phyloP scores from a whole-genome alignment of 83 land plant genomes.

The Thuja plicata region DNA sequence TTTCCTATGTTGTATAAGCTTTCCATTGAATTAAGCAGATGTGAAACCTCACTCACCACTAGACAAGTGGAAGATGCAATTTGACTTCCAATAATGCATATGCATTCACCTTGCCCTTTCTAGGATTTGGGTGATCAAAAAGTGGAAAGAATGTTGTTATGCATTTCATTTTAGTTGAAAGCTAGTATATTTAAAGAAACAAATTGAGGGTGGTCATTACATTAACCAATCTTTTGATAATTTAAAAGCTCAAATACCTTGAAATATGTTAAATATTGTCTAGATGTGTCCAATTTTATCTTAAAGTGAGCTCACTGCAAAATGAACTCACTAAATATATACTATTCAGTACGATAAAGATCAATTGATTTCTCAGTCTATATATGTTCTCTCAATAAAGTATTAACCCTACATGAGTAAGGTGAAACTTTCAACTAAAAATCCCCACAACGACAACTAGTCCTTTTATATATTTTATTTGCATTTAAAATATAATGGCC shows the following conservation, averaged over 20 bases:
- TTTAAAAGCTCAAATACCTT: neutral
- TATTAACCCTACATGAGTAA: neutral
- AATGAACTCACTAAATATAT: neutral
- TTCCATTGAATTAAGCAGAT: too few relatives aligned
- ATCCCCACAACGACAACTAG: neutral
- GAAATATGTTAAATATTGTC: neutral
- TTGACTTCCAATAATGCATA: too few relatives aligned
- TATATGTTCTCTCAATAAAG: neutral
- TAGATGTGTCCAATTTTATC: neutral
- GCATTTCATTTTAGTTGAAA: too few relatives aligned
- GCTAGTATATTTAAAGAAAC: too few relatives aligned
- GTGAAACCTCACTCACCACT: too few relatives aligned
- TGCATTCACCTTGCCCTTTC: too few relatives aligned
- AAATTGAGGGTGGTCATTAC: too few relatives aligned
- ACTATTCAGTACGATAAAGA: neutral
- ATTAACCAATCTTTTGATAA: neutral
- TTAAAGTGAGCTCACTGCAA: neutral
- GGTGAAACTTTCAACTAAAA: neutral
- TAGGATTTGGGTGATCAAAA: too few relatives aligned
- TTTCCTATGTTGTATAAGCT: too few relatives aligned
- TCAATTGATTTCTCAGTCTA: neutral
- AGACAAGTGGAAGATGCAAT: too few relatives aligned
- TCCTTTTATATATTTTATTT: neutral
- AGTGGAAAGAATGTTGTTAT: too few relatives aligned
- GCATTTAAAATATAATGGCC: neutral